Evolutionary conservation across 176 grass and related monocot genomes (phyloP), one percentile per base, ranked within the genome.

Genomic region (Cenchrus fungigraminus): DNA sequence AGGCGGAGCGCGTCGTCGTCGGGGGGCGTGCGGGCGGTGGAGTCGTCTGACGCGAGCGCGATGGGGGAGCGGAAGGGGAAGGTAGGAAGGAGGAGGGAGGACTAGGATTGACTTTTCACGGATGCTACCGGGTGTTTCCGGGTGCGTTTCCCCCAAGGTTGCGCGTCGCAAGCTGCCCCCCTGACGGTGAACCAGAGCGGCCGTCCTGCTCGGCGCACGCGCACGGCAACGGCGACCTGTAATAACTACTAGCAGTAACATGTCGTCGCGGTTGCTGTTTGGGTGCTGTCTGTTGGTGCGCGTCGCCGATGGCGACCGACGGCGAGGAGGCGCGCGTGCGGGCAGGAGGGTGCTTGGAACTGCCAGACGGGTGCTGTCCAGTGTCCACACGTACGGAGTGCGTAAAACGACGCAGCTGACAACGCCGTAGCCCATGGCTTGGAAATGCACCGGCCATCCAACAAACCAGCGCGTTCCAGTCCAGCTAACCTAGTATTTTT

Each of bases 21-120:
- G 73, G 60, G 49, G 59, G 56, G 56, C 9, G 76, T 1, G 65
- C 57, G 67, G 53, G 56, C 80, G 53, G 88, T 54, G 58, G 58
- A 32, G 73, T 83, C 20, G 65, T 22, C 12, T 68, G 84, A 90
- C 79, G 80, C 67, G 59, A 16, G 86, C 79, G 80, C 67, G 59
- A 16, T 0, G 29, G 50, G 5, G 12, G 12, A 20, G 4, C 13
- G 12, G 71, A 74, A 53, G 71, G 22, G 25, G 22, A 40, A 40
- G 37, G 37, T 40, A 40, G 8, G 11, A 11, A 12, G 52, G 52
- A 6, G 66, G 42, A 40, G 32, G 32, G 19, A 74, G 79, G 53
- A 20, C 53, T 56, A 53, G 74, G 74, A 76, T 76, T 58, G 74
- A 59, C 74, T 62, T 71, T 40, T 74, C 71, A 32, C 49, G 49